Base-by-base conservation (phyloP, 1,284 basidiomycete species). In the Fomitopsis palustris region DNA sequence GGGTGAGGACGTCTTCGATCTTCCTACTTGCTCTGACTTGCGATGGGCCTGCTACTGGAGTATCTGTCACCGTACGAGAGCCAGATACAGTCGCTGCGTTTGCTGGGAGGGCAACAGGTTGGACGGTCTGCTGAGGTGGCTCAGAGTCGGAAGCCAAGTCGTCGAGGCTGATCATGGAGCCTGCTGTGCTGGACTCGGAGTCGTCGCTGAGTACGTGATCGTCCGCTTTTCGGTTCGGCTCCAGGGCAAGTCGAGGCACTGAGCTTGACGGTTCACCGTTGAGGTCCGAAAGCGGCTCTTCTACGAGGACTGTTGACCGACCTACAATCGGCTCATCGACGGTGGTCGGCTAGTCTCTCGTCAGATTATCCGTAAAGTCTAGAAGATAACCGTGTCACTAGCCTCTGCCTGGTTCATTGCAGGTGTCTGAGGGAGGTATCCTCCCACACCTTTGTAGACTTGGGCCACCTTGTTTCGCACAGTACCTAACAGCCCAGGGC, bases 391-490 rank as follows among this genome's bases (percentile, higher is more conserved):
- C 19, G 9, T 41, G 39, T 12, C 4, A 37, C 16, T 37, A 23
- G n/a, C 45, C 25, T 29, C 49, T 12, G 31, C 4, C 17, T 19
- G 31, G 37, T 37, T 19, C 21, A 19, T 31, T 16, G 49, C 31
- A 6, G 49, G 21, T 19, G 31, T 12, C 7, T 52, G 49, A 19
- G 49, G 49, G 4, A 52, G 31, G 19, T 52, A 52, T 19, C 49
- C 49, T 21, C 49, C 49, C 10, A 52, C 49, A 12, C 49, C 49
- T 52, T 33, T 52, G 49, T 52, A 52, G n/a, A 52, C 49, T 52
- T 52, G 31, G 10, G 35, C 29, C 31, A 52, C 49, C 31, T 52
- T 52, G 31, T 37, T 52, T 16, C 49, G 49, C n/a, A 52, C 21
- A 1, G 49, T 37, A n/a, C 49, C 49, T n/a, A 37, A 10, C n/a